Conservation (phyloP, 768 basidiomycete species). For the Kwoniella mangroviensis region DNA sequence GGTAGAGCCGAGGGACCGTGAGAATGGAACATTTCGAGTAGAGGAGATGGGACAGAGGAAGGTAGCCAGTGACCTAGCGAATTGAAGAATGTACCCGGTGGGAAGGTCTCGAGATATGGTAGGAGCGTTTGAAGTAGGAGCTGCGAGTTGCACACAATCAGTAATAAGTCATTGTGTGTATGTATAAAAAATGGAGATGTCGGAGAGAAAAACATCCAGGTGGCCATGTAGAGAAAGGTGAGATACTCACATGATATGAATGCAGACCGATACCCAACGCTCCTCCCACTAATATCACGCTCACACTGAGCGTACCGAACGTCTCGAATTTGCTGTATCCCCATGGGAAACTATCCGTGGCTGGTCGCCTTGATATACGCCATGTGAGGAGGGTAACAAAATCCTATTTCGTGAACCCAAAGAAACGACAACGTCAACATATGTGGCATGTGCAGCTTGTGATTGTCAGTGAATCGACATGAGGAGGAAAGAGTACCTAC, state of each 20-base stretch:
- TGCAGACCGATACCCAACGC: conserved; percentile 71
- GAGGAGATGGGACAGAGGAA: conserved; percentile 50
- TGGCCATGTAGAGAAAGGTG: not conserved
- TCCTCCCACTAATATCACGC: conserved; percentile 68
- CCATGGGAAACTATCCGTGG: conserved; percentile 66
- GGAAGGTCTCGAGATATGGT: conserved; percentile 68
- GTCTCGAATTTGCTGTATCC: conserved; percentile 79
- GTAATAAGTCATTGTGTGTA: too few relatives aligned
- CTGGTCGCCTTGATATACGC: conserved; percentile 79
- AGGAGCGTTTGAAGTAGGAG: conserved; percentile 76
- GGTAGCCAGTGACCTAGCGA: conserved; percentile 51
- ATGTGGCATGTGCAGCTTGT: too few relatives aligned
- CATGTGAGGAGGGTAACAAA: conserved; percentile 89
- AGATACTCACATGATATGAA: conserved; percentile 65
- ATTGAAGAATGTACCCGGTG: conserved; percentile 62
- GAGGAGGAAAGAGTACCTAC: conserved; percentile 29
- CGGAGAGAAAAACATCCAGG: not conserved
- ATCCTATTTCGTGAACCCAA: conserved; percentile 60
- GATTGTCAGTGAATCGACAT: too few relatives aligned
- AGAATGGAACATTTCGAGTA: conserved; percentile 56
- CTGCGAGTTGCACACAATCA: conserved; percentile 51
- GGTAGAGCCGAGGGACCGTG: conserved; percentile 62
- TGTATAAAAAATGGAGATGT: too few relatives aligned
- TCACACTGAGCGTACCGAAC: conserved; percentile 86
- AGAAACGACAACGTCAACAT: too few relatives aligned